Evolutionary conservation across 2,329 filamentous ascomycete species (phyloP).

Genomic region (Hysterium pulicare): DNA sequence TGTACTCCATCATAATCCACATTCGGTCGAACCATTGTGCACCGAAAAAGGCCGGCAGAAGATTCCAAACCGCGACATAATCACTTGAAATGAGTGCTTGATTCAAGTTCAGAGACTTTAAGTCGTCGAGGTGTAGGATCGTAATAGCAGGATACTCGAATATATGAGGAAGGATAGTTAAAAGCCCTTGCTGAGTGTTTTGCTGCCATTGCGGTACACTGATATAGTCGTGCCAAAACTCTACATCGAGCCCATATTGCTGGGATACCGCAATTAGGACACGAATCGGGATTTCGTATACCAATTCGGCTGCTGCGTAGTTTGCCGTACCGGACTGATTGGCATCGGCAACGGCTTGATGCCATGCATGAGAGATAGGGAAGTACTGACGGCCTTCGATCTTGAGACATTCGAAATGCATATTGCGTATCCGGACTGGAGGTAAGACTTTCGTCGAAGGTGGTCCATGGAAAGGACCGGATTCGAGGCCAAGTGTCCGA

Average conservation of each 20-base stretch:
- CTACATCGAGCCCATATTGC: conserved; percentile 5
- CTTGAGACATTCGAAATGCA: conserved; percentile 8
- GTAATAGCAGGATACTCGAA: conserved; percentile 5
- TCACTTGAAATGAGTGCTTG: neutral
- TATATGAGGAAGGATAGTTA: conserved; percentile 8
- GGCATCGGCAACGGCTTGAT: conserved; percentile 6
- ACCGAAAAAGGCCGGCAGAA: conserved; percentile 6
- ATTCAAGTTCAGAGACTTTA: conserved; percentile 3
- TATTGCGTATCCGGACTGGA: conserved; percentile 4
- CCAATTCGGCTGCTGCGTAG: conserved; percentile 2
- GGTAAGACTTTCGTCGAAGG: conserved; percentile 4
- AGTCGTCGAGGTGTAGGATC: conserved; percentile 7
- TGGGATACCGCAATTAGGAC: conserved; percentile 6
- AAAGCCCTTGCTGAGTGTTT: conserved; percentile 4
- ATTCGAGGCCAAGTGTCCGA: conserved; percentile 1
- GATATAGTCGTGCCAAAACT: conserved; percentile 11
- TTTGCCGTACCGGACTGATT: conserved; percentile 7
- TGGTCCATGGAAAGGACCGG: neutral
- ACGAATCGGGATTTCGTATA: conserved; percentile 6
- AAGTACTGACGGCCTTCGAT: conserved; percentile 3
- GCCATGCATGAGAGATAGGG: conserved; percentile 10
- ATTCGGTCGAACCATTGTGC: conserved; percentile 8
- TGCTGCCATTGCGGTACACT: conserved; percentile 11
- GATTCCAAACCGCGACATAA: neutral
- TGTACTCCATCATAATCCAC: conserved; percentile 9